phyloP scores from a whole-genome alignment of 345 rosid genomes.

The Sisymbrium irio region DNA sequence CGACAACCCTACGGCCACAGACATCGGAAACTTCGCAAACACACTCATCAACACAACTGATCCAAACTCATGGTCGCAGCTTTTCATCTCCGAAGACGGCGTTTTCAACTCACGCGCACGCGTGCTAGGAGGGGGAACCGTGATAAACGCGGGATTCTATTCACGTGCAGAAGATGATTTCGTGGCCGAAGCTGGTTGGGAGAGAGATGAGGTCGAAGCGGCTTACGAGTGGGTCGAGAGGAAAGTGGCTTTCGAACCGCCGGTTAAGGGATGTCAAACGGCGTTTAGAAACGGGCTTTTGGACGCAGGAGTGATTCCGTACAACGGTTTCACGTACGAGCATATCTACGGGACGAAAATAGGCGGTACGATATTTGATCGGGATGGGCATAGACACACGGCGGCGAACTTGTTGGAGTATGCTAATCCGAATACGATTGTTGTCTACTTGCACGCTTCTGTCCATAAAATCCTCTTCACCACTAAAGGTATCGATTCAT shows the following conservation, averaged over 20 bases:
- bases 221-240: constrained; percentile 70
- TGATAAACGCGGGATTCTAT: constrained; percentile 71
- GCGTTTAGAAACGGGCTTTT: constrained; percentile 66
- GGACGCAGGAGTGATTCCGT: constrained; percentile 56
- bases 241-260: constrained; percentile 53
- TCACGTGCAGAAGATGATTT: constrained; percentile 41
- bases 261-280: constrained; percentile 47
- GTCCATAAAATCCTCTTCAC: constrained; percentile 49
- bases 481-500: constrained; percentile 29
- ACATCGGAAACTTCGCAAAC: constrained; percentile 38
- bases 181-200: constrained; percentile 42
- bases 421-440: constrained; percentile 42
- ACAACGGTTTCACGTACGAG: constrained; percentile 58
- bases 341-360: constrained; percentile 60
- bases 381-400: constrained; percentile 56
- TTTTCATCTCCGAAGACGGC: constrained; percentile 65
- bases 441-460: constrained; percentile 59
- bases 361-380: constrained; percentile 63
- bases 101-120: constrained; percentile 65
- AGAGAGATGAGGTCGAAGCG: constrained; percentile 36
- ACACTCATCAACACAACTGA: constrained; percentile 37
- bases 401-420: constrained; percentile 73
- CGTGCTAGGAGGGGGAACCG: constrained; percentile 75
- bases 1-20: constrained; percentile 40
- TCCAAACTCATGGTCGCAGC: constrained; percentile 51